Base-by-base conservation (phyloP, 306 rosid genomes). In the Lablab purpureus region DNA sequence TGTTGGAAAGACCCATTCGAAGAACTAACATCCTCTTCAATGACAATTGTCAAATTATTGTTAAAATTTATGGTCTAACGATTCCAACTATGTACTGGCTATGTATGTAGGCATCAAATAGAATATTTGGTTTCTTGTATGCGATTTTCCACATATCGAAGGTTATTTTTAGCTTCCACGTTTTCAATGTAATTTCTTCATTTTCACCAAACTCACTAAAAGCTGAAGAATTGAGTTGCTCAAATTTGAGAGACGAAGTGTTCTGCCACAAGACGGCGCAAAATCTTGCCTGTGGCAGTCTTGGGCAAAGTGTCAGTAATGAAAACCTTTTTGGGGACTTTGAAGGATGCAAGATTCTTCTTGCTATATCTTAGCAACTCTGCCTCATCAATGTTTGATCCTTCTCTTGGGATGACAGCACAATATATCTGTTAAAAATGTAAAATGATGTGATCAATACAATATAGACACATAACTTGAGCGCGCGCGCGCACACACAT, bases 251-350 rank as follows among this genome's bases (percentile, higher is more conserved):
- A 85, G 15, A 87, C 76, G 49, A 85, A 94, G 67, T 94, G 92
- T 83, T 92, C 95, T 0, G 95, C 93, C 1, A 90, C 97, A 10
- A 88, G 83, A 21, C 99, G 92, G 5, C 97, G 85, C 75, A 91
- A 89, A 79, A 94, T 89, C 82, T 94, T 94, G 21, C 97, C 97
- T 0, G 93, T 81, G n/a, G 97, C 95, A 0, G 99, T 94, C 80
- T 92, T 92, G 0, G 99, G 99, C 22, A 94, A 80, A 32, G 90
- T 82, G 55, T 91, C 97, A 2, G 99, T 85, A 36, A 92, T 46
- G 88, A 81, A 91, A 10, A 88, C 93, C 84, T 72, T 91, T 79
- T 94, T 94, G 28, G 99, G 95, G 46, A 91, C 93, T 85, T 89
- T 94, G 73, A 92, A 94, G 8, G 92, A 63, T 18, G 99, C 93